Conservation (phyloP, 2,329 filamentous ascomycete species). For the Xylariaceae sp. region DNA sequence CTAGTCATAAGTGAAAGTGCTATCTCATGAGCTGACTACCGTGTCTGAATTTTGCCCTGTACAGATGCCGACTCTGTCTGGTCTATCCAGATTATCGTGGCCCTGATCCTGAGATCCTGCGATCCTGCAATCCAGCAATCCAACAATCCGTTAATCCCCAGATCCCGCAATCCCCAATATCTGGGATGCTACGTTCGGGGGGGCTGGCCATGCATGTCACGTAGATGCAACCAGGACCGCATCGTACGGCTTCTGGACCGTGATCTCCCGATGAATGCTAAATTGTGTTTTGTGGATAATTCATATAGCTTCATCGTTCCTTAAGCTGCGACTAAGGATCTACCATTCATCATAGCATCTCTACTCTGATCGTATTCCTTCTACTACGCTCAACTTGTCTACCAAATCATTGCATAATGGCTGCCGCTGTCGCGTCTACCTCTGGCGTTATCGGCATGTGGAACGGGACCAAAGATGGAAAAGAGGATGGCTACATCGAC, state of each 20-base stretch:
- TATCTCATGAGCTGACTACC: background rate
- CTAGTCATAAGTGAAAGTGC: background rate
- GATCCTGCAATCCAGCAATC: slow-evolving; percentile 10
- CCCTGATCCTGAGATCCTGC: slow-evolving; percentile 14
- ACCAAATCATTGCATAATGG: slow-evolving; percentile 28
- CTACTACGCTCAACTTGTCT: background rate
- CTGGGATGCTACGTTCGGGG: slow-evolving; percentile 8
- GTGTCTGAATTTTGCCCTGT: background rate
- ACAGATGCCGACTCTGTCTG: background rate
- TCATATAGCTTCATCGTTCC: slow-evolving; percentile 22
- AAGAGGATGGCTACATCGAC: slow-evolving; percentile 36
- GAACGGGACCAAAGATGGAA: slow-evolving; percentile 39
- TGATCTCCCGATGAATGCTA: background rate
- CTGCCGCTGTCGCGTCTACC: slow-evolving; percentile 35
- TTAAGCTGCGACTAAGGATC: background rate
- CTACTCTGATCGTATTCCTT: background rate
- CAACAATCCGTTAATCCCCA: slow-evolving; percentile 26
- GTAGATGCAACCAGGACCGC: background rate
- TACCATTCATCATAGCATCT: slow-evolving; percentile 1
- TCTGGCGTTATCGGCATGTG: slow-evolving; percentile 40
- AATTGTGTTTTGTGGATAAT: slow-evolving; percentile 14
- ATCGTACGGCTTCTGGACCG: background rate
- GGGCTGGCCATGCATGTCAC: slow-evolving; percentile 4
- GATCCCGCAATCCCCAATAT: slow-evolving; percentile 18
- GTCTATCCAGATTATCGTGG: slow-evolving; percentile 1